A percentile compares a stretch with the other conserved stretches of the same genome.
These are phyloP conservation scores for Clavariopsis aquatica DNA, from an alignment of 495 filamentous ascomycete species.

Conservation along the genomic window DNA sequence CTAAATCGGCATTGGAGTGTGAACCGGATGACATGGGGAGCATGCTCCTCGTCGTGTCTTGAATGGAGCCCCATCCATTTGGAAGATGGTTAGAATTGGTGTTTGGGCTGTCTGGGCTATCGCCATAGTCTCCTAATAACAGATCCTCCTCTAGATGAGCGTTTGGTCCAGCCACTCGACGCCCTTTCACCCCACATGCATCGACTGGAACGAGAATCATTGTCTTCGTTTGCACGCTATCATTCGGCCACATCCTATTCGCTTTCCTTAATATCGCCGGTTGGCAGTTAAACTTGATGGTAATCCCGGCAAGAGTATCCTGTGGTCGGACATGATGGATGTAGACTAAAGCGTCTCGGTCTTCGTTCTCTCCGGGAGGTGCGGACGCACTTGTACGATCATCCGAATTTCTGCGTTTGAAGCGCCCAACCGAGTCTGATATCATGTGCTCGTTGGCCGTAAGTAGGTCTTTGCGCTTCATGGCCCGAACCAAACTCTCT, in stretches of 20 bases:
- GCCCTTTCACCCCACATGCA: slow-evolving; percentile 81
- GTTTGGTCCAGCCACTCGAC: slow-evolving; percentile 45
- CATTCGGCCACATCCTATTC: slow-evolving; percentile 92
- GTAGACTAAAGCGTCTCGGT: slow-evolving; percentile 78
- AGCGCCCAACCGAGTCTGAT: slow-evolving; percentile 50
- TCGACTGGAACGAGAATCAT: slow-evolving; percentile 85
- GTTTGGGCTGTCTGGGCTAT: slow-evolving; percentile 14
- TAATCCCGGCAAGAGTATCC: slow-evolving; percentile 87
- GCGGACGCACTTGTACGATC: slow-evolving; percentile 49
- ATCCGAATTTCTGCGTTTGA: slow-evolving; percentile 63
- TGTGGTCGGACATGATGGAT: slow-evolving; percentile 78
- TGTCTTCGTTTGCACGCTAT: slow-evolving; percentile 80
- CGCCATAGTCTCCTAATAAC: slow-evolving; percentile 42
- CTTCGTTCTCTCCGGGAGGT: slow-evolving; percentile 50
- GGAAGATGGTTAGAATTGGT: slow-evolving; percentile 20
- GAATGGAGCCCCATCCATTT: slow-evolving; percentile 39
- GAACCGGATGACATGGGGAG: slow-evolving; percentile 32
- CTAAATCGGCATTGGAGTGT: slow-evolving; percentile 34
- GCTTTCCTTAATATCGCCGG: slow-evolving; percentile 77
- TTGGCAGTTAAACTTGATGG: slow-evolving; percentile 83
- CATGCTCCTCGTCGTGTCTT: slow-evolving; percentile 34
- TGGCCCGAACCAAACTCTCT: slow-evolving; percentile 59
- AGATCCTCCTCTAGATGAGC: slow-evolving; percentile 41
- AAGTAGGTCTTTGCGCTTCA: slow-evolving; percentile 63
- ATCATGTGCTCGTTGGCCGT: slow-evolving; percentile 54